phyloP scores from a whole-genome alignment of 164 flowering plant species.

The Dillenia turbinata region DNA sequence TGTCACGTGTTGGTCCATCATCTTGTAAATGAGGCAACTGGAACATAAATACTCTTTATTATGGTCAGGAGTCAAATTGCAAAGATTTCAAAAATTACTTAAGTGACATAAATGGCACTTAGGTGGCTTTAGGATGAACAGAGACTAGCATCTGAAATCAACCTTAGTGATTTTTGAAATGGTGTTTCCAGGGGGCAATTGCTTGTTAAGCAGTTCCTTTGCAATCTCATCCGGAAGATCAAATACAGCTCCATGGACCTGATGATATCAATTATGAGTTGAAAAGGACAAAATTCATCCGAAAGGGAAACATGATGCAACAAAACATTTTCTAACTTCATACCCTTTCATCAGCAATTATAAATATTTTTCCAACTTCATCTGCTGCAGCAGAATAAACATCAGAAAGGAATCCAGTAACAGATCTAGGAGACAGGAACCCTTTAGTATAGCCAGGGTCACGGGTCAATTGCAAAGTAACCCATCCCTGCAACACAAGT shows the following conservation, averaged over 20 bases:
- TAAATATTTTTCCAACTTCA: slow-evolving; percentile 83
- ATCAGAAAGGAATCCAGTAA: slow-evolving; percentile 84
- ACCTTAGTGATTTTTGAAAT: slow-evolving; percentile 82
- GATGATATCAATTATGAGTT: slow-evolving; percentile 12
- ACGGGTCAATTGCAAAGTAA: slow-evolving; percentile 78
- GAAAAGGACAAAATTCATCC: background rate
- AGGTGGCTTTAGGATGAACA: background rate
- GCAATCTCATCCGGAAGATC: slow-evolving; percentile 99
- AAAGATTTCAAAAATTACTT: background rate
- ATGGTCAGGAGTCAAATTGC: background rate
- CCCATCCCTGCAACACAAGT: slow-evolving; percentile 65
- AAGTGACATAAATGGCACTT: background rate
- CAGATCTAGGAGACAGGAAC: slow-evolving; percentile 76
- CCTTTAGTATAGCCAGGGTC: slow-evolving; percentile 57
- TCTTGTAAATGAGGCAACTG: slow-evolving; percentile 98
- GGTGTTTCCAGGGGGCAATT: slow-evolving; percentile 73
- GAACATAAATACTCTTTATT: slow-evolving; percentile 9
- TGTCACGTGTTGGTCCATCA: slow-evolving; percentile 83
- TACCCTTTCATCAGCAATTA: slow-evolving; percentile 93
- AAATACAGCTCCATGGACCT: slow-evolving; percentile 98
- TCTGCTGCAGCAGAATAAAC: slow-evolving; percentile 87
- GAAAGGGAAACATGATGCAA: background rate
- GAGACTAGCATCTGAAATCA: background rate
- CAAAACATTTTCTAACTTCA: slow-evolving; percentile 7
- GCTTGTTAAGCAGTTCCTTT: slow-evolving; percentile 64